phyloP scores from a whole-genome alignment of 108 stramenopile genomes.

The Chaetoceros muelleri region DNA sequence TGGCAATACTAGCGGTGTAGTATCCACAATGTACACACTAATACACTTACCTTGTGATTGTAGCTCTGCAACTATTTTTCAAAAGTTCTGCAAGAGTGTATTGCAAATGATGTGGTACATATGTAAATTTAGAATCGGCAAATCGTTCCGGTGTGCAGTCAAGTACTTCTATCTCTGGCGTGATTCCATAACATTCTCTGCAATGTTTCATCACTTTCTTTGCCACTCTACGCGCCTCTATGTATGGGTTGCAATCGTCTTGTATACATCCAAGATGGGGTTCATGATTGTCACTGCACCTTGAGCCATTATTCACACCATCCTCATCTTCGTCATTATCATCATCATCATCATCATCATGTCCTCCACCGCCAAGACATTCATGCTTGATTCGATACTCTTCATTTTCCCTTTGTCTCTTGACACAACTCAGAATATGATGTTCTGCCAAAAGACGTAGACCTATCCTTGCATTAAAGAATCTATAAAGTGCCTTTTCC shows the following conservation, averaged over 20 bases:
- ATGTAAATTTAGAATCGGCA: conserved; percentile 45
- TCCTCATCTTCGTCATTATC: conserved; percentile 8
- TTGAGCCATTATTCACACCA: no score
- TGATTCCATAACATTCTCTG: conserved; percentile 50
- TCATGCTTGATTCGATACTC: conserved; percentile 21
- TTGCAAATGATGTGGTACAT: conserved; percentile 91
- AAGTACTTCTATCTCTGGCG: conserved; percentile 73
- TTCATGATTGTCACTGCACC: no score
- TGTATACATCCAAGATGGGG: conserved; percentile 75
- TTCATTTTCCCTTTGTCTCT: conserved; percentile 14
- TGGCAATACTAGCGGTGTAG: not conserved
- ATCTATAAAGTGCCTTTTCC: conserved; percentile 82
- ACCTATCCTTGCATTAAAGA: conserved; percentile 86
- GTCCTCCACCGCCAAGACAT: conserved; percentile 19
- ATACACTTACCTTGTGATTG: conserved; percentile 43
- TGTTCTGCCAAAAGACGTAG: conserved; percentile 85
- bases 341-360: conserved; percentile 8
- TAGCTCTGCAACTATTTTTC: conserved; percentile 95
- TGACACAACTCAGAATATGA: conserved; percentile 57
- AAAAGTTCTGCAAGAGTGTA: conserved; percentile 94
- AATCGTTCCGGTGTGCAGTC: conserved; percentile 25
- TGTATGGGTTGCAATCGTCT: conserved; percentile 56
- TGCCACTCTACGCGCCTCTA: conserved; percentile 48
- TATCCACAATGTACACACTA: not conserved
- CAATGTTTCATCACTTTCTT: conserved; percentile 41